Percentiles rank a stretch among this genome's conserved stretches.
Conservation (phyloP, 2,329 filamentous ascomycete genomes). For the Curvularia eragrostidis region DNA sequence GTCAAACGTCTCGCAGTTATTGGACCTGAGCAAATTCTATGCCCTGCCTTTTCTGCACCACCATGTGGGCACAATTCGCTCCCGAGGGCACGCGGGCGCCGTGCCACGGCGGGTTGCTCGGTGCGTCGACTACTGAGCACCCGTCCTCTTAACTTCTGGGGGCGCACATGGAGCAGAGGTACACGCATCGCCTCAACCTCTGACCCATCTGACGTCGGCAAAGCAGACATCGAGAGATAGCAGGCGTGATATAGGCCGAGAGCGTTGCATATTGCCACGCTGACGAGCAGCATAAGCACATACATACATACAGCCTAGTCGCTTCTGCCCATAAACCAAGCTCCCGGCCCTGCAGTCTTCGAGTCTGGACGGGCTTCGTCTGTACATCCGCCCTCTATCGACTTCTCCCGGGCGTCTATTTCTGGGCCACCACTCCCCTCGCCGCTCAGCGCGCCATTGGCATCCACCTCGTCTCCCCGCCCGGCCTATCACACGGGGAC, state of each 20-base stretch:
- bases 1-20: slow-evolving; percentile 40
- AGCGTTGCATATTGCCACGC: slow-evolving; percentile 16
- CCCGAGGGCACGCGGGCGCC: slow-evolving; percentile 28
- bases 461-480: slow-evolving; percentile 38
- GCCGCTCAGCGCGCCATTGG: slow-evolving; percentile 39
- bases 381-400: slow-evolving; percentile 42
- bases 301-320: slow-evolving; percentile 24
- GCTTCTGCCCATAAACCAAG: slow-evolving; percentile 35
- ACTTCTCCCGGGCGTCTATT: slow-evolving; percentile 52
- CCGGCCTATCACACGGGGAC: slow-evolving; percentile 43
- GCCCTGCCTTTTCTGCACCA: slow-evolving; percentile 28
- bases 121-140: slow-evolving; percentile 13
- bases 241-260: not conserved
- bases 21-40: slow-evolving; percentile 26
- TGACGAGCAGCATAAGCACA: slow-evolving; percentile 33
- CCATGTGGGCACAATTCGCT: slow-evolving; percentile 26
- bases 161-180: slow-evolving; percentile 20
- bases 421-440: slow-evolving; percentile 44
- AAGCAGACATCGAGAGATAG: not conserved
- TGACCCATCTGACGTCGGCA: slow-evolving; percentile 20
- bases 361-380: slow-evolving; percentile 42
- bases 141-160: slow-evolving; percentile 15
- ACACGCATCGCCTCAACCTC: slow-evolving; percentile 26
- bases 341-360: slow-evolving; percentile 34
- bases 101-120: slow-evolving; percentile 22